Evolutionary conservation across 1,284 basidiomycete species (phyloP), one percentile per base, ranked within the genome.

Genomic region (Gymnopus androsaceus): DNA sequence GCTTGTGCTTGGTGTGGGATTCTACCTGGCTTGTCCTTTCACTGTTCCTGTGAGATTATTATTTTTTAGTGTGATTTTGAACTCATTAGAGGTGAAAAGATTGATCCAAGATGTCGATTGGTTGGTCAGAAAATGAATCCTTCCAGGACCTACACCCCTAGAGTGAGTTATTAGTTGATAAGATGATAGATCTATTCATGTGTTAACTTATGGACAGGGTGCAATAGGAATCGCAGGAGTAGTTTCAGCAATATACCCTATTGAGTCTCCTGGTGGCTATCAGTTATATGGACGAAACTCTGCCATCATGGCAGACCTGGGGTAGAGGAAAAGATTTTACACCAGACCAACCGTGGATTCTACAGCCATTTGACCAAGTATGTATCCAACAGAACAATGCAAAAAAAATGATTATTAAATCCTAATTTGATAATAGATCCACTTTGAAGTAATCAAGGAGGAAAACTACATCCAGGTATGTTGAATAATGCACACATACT

Each of bases 41-140:
- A 66, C 85, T 12, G 73, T 85, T 1, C 83, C 82, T 2, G 82
- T 83, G 49, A 59, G 78, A 42, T 14, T 67, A 1, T 2, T 19
- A n/a, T 1, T 45, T 23, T 25, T 12, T 15, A 31, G 11, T 15
- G n/a, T 2, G 3, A 47, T 21, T 4, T 25, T 21, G 7, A 41
- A 23, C 8, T 28, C 56, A 46, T 53, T 8, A 14, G 21, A 25
- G 23, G n/a, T n/a, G n/a, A n/a, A n/a, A 51, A 84, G 84, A 73
- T 87, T 23, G 83, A 88, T 63, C 87, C 85, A 3, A 70, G 83
- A 30, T 82, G 79, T 62, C 73, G 85, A 36, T 65, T 86, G 0
- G 76, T 81, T 3, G 83, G 80, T 0, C 83, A 85, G 57, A 85
- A 86, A 64, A 84, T 85, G 81, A 85, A 85, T 55, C 83, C 83